Conservation (phyloP, 805 yeast genomes). For the Zygoascus tannicola region DNA sequence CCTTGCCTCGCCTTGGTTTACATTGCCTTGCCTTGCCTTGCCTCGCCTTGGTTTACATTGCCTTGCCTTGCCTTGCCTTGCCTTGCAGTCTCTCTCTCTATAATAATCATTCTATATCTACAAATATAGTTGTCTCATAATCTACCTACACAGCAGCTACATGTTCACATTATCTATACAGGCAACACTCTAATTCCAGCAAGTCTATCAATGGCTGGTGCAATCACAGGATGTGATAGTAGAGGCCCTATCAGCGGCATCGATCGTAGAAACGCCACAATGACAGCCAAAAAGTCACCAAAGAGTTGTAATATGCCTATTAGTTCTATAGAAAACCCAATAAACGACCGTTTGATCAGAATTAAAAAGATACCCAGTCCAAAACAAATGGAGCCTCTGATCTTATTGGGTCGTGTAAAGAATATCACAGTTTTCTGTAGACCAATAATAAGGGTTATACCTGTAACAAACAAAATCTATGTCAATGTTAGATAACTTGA, state of each 20-base stretch:
- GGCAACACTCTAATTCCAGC: conserved; percentile 66
- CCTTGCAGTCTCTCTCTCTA: too few relatives aligned
- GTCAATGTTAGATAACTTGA: background rate
- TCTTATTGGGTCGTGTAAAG: conserved; percentile 77
- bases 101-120: too few relatives aligned
- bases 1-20: too few relatives aligned
- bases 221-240: conserved; percentile 68
- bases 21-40: too few relatives aligned
- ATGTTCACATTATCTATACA: conserved; percentile 30
- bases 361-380: conserved; percentile 66
- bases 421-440: conserved; percentile 72
- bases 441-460: conserved; percentile 79
- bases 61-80: too few relatives aligned
- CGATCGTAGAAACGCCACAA: conserved; percentile 77
- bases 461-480: conserved; percentile 58
- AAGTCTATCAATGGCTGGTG: conserved; percentile 57
- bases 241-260: conserved; percentile 83
- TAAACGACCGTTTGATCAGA: conserved; percentile 62
- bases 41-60: too few relatives aligned
- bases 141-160: background rate
- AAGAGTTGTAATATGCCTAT: conserved; percentile 85
- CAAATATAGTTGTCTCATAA: background rate
- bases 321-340: conserved; percentile 77
- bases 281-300: conserved; percentile 88
- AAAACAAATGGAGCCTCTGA: conserved; percentile 81